Percentiles rank a stretch among this genome's conserved stretches.
Evolutionary conservation across 495 filamentous ascomycete genomes (phyloP).

Genomic region (Friedmanniomyces simplex): DNA sequence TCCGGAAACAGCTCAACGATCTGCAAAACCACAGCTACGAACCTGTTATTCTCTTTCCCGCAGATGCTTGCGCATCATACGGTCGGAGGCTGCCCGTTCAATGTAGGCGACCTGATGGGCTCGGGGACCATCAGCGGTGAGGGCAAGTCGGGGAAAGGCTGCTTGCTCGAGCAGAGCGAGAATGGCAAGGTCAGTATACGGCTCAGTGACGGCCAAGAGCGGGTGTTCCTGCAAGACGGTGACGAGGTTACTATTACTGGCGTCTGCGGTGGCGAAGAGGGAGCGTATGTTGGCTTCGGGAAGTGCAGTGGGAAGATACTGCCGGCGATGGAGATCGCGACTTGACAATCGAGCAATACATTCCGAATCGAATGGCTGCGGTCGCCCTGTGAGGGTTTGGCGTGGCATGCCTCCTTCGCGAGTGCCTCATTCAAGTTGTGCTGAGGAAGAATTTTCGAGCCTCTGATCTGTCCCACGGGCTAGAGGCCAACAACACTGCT

Average conservation of each 20-base stretch:
- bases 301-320: constrained; percentile 32
- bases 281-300: constrained; percentile 36
- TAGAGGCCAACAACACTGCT: no score
- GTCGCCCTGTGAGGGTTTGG: no score
- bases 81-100: constrained; percentile 72
- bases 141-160: constrained; percentile 50
- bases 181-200: constrained; percentile 57
- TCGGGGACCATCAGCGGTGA: constrained; percentile 84
- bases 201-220: constrained; percentile 57
- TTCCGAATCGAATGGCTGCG: no score
- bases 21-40: constrained; percentile 49
- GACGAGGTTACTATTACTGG: constrained; percentile 68
- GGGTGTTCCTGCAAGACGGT: constrained; percentile 74
- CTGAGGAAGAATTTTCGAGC: no score
- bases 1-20: constrained; percentile 56
- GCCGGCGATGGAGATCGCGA: constrained; percentile 21
- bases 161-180: constrained; percentile 70
- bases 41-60: constrained; percentile 83
- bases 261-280: constrained; percentile 42
- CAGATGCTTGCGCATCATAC: constrained; percentile 94
- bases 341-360: background rate
- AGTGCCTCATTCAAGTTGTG: no score
- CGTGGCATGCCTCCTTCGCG: no score
- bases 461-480: no score
- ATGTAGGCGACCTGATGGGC: constrained; percentile 73